Conservation (phyloP, 345 rosid genomes). For the Rhizophora mangle region DNA sequence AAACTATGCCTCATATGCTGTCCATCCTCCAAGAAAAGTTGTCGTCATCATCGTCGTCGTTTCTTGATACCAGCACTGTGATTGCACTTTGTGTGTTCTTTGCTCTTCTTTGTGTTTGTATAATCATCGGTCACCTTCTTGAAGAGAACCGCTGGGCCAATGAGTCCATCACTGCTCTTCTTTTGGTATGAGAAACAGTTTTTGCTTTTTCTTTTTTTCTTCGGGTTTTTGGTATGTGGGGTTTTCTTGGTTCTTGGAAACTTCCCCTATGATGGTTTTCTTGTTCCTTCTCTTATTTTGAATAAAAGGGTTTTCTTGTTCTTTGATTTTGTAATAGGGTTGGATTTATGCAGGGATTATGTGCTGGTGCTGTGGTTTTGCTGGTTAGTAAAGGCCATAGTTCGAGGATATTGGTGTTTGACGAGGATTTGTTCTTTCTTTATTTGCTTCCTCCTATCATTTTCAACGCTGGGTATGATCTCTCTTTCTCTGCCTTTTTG, state of each 20-base stretch:
- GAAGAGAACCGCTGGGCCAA: slow-evolving; percentile 76
- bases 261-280: no score
- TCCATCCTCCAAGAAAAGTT: slow-evolving; percentile 15
- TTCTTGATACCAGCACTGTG: slow-evolving; percentile 34
- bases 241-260: background rate
- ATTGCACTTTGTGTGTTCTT: slow-evolving; percentile 56
- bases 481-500: slow-evolving; percentile 7
- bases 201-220: background rate
- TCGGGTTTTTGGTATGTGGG: background rate
- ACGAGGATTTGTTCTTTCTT: slow-evolving; percentile 72
- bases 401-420: slow-evolving; percentile 41
- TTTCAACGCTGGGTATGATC: slow-evolving; percentile 68
- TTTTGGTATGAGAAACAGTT: slow-evolving; percentile 34
- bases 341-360: slow-evolving; percentile 46
- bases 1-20: slow-evolving; percentile 17
- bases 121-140: slow-evolving; percentile 60
- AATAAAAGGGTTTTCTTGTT: background rate
- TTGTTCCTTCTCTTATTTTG: background rate
- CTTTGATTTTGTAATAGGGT: background rate
- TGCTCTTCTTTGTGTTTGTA: slow-evolving; percentile 58
- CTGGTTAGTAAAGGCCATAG: slow-evolving; percentile 35
- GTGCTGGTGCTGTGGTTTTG: slow-evolving; percentile 54
- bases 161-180: slow-evolving; percentile 62
- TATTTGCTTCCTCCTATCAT: slow-evolving; percentile 73
- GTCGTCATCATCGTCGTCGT: slow-evolving; percentile 33